Evolutionary conservation across 257 asterid species (phyloP), one percentile per base, ranked within the genome.

Genomic region (Nyctanthes arbortristis): DNA sequence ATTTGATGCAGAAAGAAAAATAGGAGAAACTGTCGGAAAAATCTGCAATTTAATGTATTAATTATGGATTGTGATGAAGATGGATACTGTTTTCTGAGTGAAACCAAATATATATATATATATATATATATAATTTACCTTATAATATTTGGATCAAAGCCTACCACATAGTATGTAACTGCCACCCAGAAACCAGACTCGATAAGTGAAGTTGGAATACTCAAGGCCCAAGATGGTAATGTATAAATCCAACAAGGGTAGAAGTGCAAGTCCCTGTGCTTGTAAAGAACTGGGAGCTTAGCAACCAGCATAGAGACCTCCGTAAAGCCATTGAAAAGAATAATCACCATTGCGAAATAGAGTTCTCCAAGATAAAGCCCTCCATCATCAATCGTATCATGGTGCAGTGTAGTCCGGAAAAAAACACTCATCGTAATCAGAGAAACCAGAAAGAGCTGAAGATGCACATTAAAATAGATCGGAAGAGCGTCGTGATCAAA

Each of bases 211-310:
- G 87, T 88, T 56, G 97, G 97, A 80, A 88, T 68, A 77, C 96
- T 93, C 84, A 93, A 78, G 71, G 81, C 69, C 97, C 97, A 91
- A 67, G 97, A 88, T 63, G 99, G 99, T 69, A 93, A 78, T 67
- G 99, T 86, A 76, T 89, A 93, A 29, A 89, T 92, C 99, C 99
- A 93, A 69, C 89, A 78, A 25, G 99, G 99, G 72, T 88, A 93
- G 79, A 91, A 91, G 71, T 82, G 86, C 74, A 93, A 80, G 82
- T 90, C 98, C 76, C 98, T 81, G 73, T 93, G 96, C 84, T 93
- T 93, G 87, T 93, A 93, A 73, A 93, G 85, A 63, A 93, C 74
- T 1, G 98, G 98, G 76, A 93, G 97, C 86, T 88, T 93, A 71
- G 91, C 89, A 65, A 93, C 90, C 74, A 88, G 83, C 98, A 93